Evolutionary conservation across 495 filamentous ascomycete species (phyloP), one percentile per base, ranked within the genome.

Genomic region (Penicillium arizonense): DNA sequence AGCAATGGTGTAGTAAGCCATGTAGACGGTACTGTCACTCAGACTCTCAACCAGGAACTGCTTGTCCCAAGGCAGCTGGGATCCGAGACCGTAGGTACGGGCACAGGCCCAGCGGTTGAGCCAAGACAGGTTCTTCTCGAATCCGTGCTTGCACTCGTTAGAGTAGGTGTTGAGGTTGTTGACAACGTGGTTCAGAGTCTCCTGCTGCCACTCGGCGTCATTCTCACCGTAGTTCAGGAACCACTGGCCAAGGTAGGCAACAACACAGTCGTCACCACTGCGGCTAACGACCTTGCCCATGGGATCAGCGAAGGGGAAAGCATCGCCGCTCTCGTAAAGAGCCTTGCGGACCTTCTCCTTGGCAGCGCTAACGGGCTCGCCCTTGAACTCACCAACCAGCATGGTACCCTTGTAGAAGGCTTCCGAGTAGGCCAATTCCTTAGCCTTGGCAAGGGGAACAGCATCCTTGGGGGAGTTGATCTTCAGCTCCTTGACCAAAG

Each of bases 361-460:
- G 18, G 86, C 91, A 36, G 77, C 79, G 59, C 90, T 85, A 35
- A 98, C 94, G 48, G 88, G 78, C 71, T 91, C 81, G 24, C 91
- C 94, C 70, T 86, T 89, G 74, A 88, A 97, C 18, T 96, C 89
- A 41, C 94, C 94, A 47, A 88, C 79, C 36, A 90, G 69, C 89
- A 98, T 94, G 37, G 80, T 89, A 44, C 94, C 94, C 73, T 95
- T 88, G 77, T 97, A 98, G 77, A 89, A 97, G n/a, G 89, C 94
- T 66, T 96, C 92, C 68, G 91, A 95, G 76, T 98, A 98, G 4
- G 94, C 94, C 42, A 93, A 73, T 52, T 97, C 93, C 74, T 98
- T 98, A 28, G 94, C 94, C 75, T 97, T 87, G 21, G 86, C 86
- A 13, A 97, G 83, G 72, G 87, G 88, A 65, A 88, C 96, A 13